Conservation (phyloP, 140 eudicot species). For the Erigeron philadelphicus region DNA sequence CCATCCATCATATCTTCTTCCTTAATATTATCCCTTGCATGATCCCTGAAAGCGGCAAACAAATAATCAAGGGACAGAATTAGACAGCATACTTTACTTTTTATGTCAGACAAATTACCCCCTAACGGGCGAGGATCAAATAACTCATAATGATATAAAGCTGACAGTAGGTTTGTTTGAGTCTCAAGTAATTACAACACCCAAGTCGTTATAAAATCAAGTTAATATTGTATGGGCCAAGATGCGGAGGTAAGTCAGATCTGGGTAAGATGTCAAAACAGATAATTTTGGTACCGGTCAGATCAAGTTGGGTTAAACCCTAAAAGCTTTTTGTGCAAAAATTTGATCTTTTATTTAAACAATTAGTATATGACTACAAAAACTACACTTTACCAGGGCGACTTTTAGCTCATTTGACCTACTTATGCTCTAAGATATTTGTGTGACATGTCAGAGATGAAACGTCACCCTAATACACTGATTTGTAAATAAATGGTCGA, state of each 20-base stretch:
- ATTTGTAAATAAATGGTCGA: background rate
- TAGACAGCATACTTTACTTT: background rate
- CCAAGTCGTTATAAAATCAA: background rate
- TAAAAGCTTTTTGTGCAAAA: background rate
- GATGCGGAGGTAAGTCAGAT: no score
- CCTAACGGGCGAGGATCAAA: background rate
- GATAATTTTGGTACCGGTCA: background rate
- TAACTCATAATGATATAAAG: background rate
- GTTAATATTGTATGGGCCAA: background rate
- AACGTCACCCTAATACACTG: background rate
- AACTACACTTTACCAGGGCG: background rate
- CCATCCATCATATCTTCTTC: constrained; percentile 40
- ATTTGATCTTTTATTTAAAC: background rate
- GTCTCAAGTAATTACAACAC: background rate
- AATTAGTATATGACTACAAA: background rate
- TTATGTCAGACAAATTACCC: constrained; percentile 6
- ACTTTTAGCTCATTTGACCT: background rate
- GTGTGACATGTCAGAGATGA: background rate
- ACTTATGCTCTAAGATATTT: no score
- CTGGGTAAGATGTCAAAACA: background rate
- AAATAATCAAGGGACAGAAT: background rate
- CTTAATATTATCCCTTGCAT: constrained; percentile 23
- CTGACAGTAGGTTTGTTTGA: background rate
- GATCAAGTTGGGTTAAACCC: background rate
- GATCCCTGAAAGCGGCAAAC: constrained; percentile 33